Evolutionary conservation across 257 asterid genomes (phyloP).

Genomic region (Solanum stenotomum): DNA sequence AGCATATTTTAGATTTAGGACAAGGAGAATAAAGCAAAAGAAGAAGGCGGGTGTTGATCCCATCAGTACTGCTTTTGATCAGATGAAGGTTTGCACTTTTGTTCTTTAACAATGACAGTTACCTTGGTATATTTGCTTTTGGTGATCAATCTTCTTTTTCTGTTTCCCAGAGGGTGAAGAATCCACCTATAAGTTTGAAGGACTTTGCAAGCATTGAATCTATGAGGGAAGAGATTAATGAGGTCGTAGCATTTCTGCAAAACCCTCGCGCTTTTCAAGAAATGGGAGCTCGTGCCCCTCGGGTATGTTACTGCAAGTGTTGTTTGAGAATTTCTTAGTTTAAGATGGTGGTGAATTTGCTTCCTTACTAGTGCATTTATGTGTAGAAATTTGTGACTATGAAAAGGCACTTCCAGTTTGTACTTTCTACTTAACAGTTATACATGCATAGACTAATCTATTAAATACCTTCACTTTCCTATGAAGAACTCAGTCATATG

Average conservation of each 20-base stretch:
- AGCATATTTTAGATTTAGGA: constrained; percentile 42
- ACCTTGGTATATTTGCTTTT: background rate
- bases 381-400: background rate
- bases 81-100: constrained; percentile 71
- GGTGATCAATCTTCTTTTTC: constrained; percentile 13
- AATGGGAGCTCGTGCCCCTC: constrained; percentile 99
- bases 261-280: constrained; percentile 91
- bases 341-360: background rate
- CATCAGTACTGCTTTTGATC: constrained; percentile 92
- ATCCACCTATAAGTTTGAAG: constrained; percentile 81
- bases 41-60: constrained; percentile 78
- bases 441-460: background rate
- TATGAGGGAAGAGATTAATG: constrained; percentile 91
- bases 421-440: background rate
- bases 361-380: background rate
- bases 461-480: background rate
- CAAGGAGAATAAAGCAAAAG: constrained; percentile 38
- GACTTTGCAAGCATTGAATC: constrained; percentile 95
- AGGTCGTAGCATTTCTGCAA: constrained; percentile 89
- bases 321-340: constrained; percentile 1
- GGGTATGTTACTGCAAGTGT: constrained; percentile 44
- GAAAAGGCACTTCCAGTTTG: background rate
- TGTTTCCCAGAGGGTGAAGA: constrained; percentile 71
- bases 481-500: background rate
- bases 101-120: background rate